Percentiles rank a stretch among this genome's conserved stretches.
Conservation (phyloP, 176 grass and related monocot genomes). For the Aegilops bicornis region DNA sequence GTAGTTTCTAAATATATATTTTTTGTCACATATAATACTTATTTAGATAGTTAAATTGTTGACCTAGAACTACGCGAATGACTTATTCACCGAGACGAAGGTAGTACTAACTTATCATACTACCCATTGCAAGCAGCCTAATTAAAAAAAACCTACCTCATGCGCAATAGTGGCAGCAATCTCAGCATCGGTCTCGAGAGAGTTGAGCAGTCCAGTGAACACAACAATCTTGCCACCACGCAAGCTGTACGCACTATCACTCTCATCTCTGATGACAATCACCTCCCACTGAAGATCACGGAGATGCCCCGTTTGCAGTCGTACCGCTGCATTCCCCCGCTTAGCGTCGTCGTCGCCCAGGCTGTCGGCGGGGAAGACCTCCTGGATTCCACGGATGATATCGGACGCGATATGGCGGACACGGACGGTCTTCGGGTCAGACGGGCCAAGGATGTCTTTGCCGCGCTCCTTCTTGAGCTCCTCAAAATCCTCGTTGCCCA, state of each 20-base stretch:
- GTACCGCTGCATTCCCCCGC: not conserved
- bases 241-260: not conserved
- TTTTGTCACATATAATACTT: too few relatives aligned
- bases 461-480: not conserved
- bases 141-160: not conserved
- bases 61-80: too few relatives aligned
- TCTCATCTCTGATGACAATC: not conserved
- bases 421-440: not conserved
- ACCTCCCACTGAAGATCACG: not conserved
- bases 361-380: not conserved
- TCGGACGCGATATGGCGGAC: not conserved
- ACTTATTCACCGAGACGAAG: too few relatives aligned
- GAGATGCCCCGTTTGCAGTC: not conserved
- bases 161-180: not conserved
- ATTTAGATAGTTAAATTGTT: too few relatives aligned
- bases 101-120: too few relatives aligned
- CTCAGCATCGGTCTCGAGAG: not conserved
- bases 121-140: too few relatives aligned
- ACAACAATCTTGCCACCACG: not conserved
- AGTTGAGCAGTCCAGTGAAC: not conserved
- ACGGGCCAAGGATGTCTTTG: not conserved
- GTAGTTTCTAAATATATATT: too few relatives aligned
- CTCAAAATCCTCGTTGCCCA: accelerated
- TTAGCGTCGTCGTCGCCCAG: not conserved
- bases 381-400: not conserved